These are phyloP conservation scores for Mycena capillaripes DNA, from an alignment of 768 basidiomycete genomes.

Conservation along the genomic window DNA sequence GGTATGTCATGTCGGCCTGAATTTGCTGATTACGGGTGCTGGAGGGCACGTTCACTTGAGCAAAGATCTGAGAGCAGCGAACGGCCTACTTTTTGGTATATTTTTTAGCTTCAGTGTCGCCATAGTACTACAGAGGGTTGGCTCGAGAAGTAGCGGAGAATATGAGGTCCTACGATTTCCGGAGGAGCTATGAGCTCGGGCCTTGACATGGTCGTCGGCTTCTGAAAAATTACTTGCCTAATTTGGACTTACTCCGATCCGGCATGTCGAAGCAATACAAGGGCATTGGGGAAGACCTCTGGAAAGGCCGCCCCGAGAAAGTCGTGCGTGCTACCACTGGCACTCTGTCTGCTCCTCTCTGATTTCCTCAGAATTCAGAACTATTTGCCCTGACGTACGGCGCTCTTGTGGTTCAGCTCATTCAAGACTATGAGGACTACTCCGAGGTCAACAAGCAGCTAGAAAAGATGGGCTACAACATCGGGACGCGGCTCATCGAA, in stretches of 20 bases:
- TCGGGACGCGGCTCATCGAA: conserved; percentile 95
- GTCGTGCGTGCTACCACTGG: conserved; percentile 69
- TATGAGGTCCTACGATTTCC: conserved; percentile 78
- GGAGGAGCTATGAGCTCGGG: conserved; percentile 92
- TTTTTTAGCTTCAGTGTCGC: conserved; percentile 94
- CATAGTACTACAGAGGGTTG: conserved; percentile 83
- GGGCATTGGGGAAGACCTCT: conserved; percentile 92
- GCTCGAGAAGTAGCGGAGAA: conserved; percentile 12
- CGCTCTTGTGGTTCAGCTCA: conserved; percentile 96
- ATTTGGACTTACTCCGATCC: conserved; percentile 6
- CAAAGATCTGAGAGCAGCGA: conserved; percentile 8
- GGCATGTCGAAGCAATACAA: conserved; percentile 79
- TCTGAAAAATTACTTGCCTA: neutral
- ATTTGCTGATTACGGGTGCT: conserved; percentile 97
- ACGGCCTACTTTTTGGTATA: conserved; percentile 92
- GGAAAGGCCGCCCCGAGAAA: conserved; percentile 96
- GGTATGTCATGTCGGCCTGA: conserved; percentile 97
- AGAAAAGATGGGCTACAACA: conserved; percentile 99
- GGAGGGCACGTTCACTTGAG: conserved; percentile 23
- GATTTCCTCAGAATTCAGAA: conserved; percentile 86
- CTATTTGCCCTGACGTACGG: conserved; percentile 98
- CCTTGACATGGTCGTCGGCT: conserved; percentile 74
- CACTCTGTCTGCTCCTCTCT: conserved; percentile 30
- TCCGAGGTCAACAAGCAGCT: conserved; percentile 95
- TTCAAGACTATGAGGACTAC: conserved; percentile 99